Evolutionary conservation across 148 eudicot genomes (phyloP), one percentile per base, ranked within the genome.

Genomic region (Simmondsia chinensis): DNA sequence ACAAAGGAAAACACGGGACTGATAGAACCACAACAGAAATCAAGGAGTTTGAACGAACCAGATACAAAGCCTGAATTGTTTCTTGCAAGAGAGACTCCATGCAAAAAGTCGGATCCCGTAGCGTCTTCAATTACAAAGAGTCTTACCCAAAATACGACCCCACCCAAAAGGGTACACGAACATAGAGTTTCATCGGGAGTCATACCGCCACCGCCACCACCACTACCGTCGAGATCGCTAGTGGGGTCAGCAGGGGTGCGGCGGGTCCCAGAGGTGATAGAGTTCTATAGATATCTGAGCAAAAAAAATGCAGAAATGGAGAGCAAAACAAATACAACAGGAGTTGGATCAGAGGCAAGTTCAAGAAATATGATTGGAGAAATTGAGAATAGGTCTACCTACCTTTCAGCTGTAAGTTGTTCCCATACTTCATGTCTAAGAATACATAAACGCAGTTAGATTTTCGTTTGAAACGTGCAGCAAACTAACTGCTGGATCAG

Each of bases 321-420:
- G 56, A 75, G 42, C 29, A 75, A 61, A 66, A 26, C 49, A 25
- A 57, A 54, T 32, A 24, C 56, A 2, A 49, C 17, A 9, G 80
- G 69, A 35, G 27, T 39, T 33, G 21, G 43, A 28, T 43, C 47
- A 11, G 66, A 26, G 30, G 55, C 37, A 5, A 55, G 59, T 50
- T 63, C 87, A 0, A 66, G 60, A 69, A 77, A 79, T 41, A 87
- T 87, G 96, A 87, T 87, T 2, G 96, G 96, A 45, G 96, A 87
- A 60, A 87, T 87, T 14, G 96, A 87, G 60, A 79, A 87, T 55
- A 61, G 79, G 20, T 87, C 96, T 21, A 56, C 83, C 12, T 75
- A 87, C 52, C 74, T 82, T 26, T 54, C 81, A 4, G 81, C 94
- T 39, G 96, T 87, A 79, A 87, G 80, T 71, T 0, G 5, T 28